phyloP scores from a whole-genome alignment of 1,284 basidiomycete genomes.

The Moniliophthora roreri region DNA sequence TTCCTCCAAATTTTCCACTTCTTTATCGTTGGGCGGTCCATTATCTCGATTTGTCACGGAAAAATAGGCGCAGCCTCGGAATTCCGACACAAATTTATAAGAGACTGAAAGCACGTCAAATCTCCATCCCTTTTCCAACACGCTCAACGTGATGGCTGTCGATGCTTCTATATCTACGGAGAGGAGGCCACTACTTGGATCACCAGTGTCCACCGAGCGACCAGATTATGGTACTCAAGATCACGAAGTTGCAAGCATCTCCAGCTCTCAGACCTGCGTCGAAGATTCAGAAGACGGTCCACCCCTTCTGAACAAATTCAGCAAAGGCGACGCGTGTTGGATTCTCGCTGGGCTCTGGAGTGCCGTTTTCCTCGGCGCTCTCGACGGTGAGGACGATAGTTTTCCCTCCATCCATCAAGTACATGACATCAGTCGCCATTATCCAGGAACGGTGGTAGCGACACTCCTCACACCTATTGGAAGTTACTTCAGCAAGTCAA shows the following conservation, averaged over 20 bases:
- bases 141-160: slow-evolving; percentile 33
- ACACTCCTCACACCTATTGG: slow-evolving; percentile 79
- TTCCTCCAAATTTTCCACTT: background rate
- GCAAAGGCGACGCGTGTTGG: slow-evolving; percentile 58
- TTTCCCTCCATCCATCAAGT: slow-evolving; percentile 7
- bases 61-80: background rate
- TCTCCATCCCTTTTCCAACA: background rate
- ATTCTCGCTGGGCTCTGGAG: slow-evolving; percentile 76
- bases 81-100: background rate
- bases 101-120: background rate
- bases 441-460: slow-evolving; percentile 73
- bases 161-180: slow-evolving; percentile 36
- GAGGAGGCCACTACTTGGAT: slow-evolving; percentile 41
- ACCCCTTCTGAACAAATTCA: slow-evolving; percentile 43
- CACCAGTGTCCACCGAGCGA: slow-evolving; percentile 22
- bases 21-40: background rate
- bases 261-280: slow-evolving; percentile 23
- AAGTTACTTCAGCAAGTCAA: slow-evolving; percentile 74
- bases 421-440: slow-evolving; percentile 18
- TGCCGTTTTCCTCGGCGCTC: slow-evolving; percentile 76
- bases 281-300: slow-evolving; percentile 23
- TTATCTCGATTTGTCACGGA: slow-evolving; percentile 8
- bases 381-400: slow-evolving; percentile 58
- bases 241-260: slow-evolving; percentile 33
- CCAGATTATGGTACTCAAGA: slow-evolving; percentile 43